Conservation (phyloP, 306 rosid species). For the Boehmeria nivea region DNA sequence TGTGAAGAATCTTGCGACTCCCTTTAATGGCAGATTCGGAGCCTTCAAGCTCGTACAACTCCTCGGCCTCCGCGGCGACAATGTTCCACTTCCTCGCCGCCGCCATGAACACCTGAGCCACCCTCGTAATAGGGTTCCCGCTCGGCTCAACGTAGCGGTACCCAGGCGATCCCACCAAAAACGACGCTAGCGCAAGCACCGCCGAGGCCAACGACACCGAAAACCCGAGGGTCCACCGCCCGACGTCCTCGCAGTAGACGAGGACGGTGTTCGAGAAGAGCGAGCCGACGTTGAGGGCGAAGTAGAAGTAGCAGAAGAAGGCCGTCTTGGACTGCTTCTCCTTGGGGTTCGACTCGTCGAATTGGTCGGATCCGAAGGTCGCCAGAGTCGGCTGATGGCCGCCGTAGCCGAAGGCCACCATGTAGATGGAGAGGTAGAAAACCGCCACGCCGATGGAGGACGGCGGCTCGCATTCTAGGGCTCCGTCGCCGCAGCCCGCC, state of each 20-base stretch:
- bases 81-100: conserved; percentile 41
- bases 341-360: too few relatives aligned
- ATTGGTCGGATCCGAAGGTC: background rate
- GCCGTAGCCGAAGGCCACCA: conserved; percentile 53
- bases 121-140: conserved; percentile 61
- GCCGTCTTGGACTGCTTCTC: background rate
- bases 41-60: conserved; percentile 39
- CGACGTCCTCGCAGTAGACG: conserved; percentile 53
- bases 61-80: conserved; percentile 22
- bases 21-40: conserved; percentile 39
- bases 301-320: background rate
- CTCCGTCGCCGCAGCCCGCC: conserved; percentile 11
- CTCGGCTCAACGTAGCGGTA: conserved; percentile 50
- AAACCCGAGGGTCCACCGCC: conserved; percentile 55
- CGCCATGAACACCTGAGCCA: conserved; percentile 61
- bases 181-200: conserved; percentile 33
- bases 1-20: conserved; percentile 49
- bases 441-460: conserved; percentile 24
- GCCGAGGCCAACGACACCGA: conserved; percentile 50
- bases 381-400: conserved; percentile 53
- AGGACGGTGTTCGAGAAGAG: conserved; percentile 63
- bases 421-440: conserved; percentile 47
- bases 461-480: background rate
- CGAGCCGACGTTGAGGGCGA: conserved; percentile 61
- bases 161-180: conserved; percentile 36